These are phyloP conservation scores for Maudiozyma humilis DNA, from an alignment of 1,139 yeast genomes.

Conservation along the genomic window DNA sequence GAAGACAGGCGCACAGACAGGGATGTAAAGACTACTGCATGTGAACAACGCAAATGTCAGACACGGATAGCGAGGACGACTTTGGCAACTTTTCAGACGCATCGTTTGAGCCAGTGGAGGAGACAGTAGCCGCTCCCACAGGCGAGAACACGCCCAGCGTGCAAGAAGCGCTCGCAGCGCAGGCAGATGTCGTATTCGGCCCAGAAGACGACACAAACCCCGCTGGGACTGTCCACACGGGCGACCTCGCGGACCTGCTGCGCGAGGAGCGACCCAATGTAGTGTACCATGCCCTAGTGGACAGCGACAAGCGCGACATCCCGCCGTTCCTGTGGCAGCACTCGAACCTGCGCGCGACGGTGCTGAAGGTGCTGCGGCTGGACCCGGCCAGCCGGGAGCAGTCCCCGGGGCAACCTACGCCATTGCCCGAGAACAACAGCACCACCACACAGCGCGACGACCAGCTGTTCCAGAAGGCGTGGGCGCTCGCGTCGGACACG, in stretches of 20 bases:
- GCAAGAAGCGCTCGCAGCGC: too few species aligned
- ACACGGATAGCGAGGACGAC: slow-evolving; percentile 16
- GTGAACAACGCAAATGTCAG: not conserved
- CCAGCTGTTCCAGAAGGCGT: slow-evolving; percentile 14
- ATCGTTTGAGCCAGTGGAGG: slow-evolving; percentile 17
- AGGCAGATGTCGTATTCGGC: too few species aligned
- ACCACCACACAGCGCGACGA: slow-evolving; percentile 16
- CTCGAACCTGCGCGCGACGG: slow-evolving; percentile 19
- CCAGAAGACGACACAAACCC: not conserved
- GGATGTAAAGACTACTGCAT: too few species aligned
- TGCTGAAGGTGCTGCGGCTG: slow-evolving; percentile 24
- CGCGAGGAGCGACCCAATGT: slow-evolving; percentile 24
- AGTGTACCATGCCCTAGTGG: slow-evolving; percentile 27
- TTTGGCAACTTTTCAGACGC: slow-evolving; percentile 31
- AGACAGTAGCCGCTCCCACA: not conserved
- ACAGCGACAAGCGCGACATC: slow-evolving; percentile 14
- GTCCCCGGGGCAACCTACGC: too few species aligned
- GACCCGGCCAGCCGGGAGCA: too few species aligned
- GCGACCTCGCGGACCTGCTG: slow-evolving; percentile 16
- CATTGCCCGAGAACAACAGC: too few species aligned
- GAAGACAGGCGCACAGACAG: too few species aligned
- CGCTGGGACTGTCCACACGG: not conserved
- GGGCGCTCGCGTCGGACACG: slow-evolving; percentile 7
- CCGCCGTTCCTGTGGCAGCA: slow-evolving; percentile 26
- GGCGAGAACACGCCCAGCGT: too few species aligned